Base-by-base conservation (phyloP, 495 filamentous ascomycete species). In the Margaritispora aquatica region DNA sequence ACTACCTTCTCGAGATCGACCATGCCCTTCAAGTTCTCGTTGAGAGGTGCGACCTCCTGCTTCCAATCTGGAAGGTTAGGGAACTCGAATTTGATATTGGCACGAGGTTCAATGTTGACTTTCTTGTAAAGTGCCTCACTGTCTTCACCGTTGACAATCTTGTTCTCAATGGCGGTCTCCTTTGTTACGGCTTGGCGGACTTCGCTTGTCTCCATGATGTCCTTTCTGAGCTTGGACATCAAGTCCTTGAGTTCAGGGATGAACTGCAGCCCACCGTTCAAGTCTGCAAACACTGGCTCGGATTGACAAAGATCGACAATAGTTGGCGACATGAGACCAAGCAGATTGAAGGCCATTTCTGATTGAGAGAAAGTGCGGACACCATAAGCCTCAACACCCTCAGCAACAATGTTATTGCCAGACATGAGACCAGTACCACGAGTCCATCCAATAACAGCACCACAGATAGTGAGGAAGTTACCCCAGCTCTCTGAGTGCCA, bases 331-430 rank as follows among this genome's bases (percentile, higher is more conserved):
- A 99, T 97, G 50, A 99, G 84, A 57, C 94, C 93, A 36, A 99
- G 85, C 55, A 99, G 75, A 73, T 97, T 99, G 81, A 99, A 97
- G 2, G 94, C 94, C 94, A 99, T 99, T 74, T 99, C 94, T 66
- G 95, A 90, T 76, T 97, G 95, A 19, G 93, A 97, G 77, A 99
- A 99, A 3, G 94, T 99, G 62, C 95, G 89, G 17, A 97, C 95
- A 68, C 94, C 94, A 67, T 93, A 92, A 62, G 87, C 88, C 75
- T 99, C 94, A 55, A 99, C 88, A 51, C 93, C 95, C 72, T 97
- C 92, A 7, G 94, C 95, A 56, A 97, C 91, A 69, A 96, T 85
- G 71, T 99, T 99, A 79, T 99, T 99, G 63, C 89, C 92, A 67
- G 87, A 88, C 94, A 99, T 99, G 61, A 99, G 80, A 65, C 94